A percentile compares a stretch with the other conserved stretches of the same genome.
phyloP scores from a whole-genome alignment of 2,329 filamentous ascomycete genomes.

The Exophiala sideris region DNA sequence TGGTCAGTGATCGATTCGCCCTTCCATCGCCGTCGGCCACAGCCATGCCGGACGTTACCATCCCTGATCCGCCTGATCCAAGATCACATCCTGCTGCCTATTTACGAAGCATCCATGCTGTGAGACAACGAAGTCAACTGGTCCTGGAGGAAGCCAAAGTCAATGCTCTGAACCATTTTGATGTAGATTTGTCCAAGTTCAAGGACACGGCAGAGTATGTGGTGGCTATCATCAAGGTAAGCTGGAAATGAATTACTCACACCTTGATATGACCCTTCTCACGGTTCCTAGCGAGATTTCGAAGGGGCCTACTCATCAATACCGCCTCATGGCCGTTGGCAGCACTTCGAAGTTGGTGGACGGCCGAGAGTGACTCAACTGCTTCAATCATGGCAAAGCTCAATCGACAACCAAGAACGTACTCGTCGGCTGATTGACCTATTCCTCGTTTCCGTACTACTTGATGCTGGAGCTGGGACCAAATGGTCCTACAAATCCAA shows the following conservation, averaged over 20 bases:
- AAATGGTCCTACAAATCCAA: conserved; percentile 90
- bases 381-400: conserved; percentile 45
- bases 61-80: conserved; percentile 84
- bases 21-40: conserved; percentile 16
- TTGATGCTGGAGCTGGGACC: conserved; percentile 77
- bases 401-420: conserved; percentile 63
- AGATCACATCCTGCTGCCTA: conserved; percentile 84
- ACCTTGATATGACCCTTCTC: background rate
- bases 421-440: conserved; percentile 58
- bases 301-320: conserved; percentile 68
- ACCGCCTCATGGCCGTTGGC: conserved; percentile 71
- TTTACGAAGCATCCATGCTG: conserved; percentile 81
- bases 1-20: conserved; percentile 18
- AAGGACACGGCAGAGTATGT: conserved; percentile 79
- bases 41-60: conserved; percentile 63
- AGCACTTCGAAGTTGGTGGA: conserved; percentile 60
- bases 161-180: conserved; percentile 79
- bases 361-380: conserved; percentile 49
- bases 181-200: conserved; percentile 83
- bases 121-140: conserved; percentile 73
- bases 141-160: conserved; percentile 72
- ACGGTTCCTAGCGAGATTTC: conserved; percentile 60
- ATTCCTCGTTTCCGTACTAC: conserved; percentile 59
- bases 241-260: conserved; percentile 22
- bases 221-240: conserved; percentile 89